Conservation (phyloP, 805 yeast species). For the Komagataella kurtzmanii region DNA sequence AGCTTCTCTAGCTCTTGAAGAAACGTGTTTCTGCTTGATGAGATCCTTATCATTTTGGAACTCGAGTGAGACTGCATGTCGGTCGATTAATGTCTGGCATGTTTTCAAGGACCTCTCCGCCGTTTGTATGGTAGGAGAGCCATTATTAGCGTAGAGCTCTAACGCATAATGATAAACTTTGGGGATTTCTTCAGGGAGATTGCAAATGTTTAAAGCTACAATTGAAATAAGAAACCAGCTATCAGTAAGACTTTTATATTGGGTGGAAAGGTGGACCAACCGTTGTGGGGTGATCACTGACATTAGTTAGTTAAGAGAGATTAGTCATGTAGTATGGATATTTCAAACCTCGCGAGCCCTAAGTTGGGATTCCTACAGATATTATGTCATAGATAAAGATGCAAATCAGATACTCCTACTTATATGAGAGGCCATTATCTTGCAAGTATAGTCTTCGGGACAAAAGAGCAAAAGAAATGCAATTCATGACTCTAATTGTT, state of each 20-base stretch:
- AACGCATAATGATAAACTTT: conserved; percentile 59
- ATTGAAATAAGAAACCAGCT: conserved; percentile 75
- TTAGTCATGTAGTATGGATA: too few relatives aligned
- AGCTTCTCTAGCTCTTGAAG: conserved; percentile 54
- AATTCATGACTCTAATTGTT: not conserved
- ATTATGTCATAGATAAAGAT: too few relatives aligned
- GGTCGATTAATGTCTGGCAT: conserved; percentile 17
- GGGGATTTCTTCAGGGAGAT: conserved; percentile 73
- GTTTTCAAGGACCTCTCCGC: conserved; percentile 12
- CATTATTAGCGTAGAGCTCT: conserved; percentile 8
- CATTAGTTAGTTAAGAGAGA: conserved; percentile 1
- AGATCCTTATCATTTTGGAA: not conserved
- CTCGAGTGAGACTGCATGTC: conserved; percentile 20
- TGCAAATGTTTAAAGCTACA: conserved; percentile 69
- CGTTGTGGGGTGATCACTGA: conserved; percentile 38
- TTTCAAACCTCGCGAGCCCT: not conserved
- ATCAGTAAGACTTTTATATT: conserved; percentile 38
- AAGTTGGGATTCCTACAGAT: too few relatives aligned
- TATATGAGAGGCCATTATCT: too few relatives aligned
- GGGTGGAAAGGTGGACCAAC: conserved; percentile 31
- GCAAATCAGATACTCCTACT: too few relatives aligned
- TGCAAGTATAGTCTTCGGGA: too few relatives aligned
- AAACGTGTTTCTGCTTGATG: conserved; percentile 3
- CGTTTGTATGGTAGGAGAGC: conserved; percentile 7
- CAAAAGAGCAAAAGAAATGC: too few relatives aligned